Percentiles rank a stretch among this genome's conserved stretches.
Evolutionary conservation across 1,139 yeast genomes (phyloP).

Genomic region (Candida sp.): DNA sequence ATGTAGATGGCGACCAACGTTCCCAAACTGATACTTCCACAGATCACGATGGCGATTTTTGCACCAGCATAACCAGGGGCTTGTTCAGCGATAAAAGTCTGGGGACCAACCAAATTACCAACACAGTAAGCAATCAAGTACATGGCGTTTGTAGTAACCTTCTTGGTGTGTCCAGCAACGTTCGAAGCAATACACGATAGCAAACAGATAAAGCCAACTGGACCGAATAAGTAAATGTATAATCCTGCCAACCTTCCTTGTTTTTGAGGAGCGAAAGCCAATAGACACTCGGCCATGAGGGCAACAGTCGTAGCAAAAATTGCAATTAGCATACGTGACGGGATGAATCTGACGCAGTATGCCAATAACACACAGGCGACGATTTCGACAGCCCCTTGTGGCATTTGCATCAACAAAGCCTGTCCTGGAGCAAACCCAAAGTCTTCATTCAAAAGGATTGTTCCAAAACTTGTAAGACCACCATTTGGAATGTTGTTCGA

Average conservation of each 20-base stretch:
- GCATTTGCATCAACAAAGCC: slow-evolving; percentile 37
- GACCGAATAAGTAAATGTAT: slow-evolving; percentile 24
- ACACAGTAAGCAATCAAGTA: slow-evolving; percentile 66
- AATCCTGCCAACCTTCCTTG: slow-evolving; percentile 49
- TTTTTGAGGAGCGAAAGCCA: slow-evolving; percentile 47
- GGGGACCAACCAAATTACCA: slow-evolving; percentile 78
- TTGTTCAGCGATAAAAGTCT: slow-evolving; percentile 56
- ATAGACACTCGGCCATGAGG: slow-evolving; percentile 46
- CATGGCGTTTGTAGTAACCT: slow-evolving; percentile 61
- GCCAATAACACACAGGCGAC: slow-evolving; percentile 45
- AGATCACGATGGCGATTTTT: slow-evolving; percentile 38
- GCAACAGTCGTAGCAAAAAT: slow-evolving; percentile 38
- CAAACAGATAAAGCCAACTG: slow-evolving; percentile 51
- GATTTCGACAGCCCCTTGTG: slow-evolving; percentile 42
- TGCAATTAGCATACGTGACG: slow-evolving; percentile 48
- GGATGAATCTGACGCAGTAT: slow-evolving; percentile 27
- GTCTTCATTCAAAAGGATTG: slow-evolving; percentile 46
- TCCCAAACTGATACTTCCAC: slow-evolving; percentile 27
- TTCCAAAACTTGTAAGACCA: slow-evolving; percentile 43
- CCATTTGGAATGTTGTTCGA: slow-evolving; percentile 40
- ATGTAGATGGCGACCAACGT: slow-evolving; percentile 26
- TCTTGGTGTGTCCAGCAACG: slow-evolving; percentile 75
- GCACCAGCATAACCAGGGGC: slow-evolving; percentile 59
- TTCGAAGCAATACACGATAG: slow-evolving; percentile 57
- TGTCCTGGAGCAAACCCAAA: slow-evolving; percentile 40